These are phyloP conservation scores for Parastagonospora nodorum DNA, from an alignment of 2,329 filamentous ascomycete species.

Conservation along the genomic window DNA sequence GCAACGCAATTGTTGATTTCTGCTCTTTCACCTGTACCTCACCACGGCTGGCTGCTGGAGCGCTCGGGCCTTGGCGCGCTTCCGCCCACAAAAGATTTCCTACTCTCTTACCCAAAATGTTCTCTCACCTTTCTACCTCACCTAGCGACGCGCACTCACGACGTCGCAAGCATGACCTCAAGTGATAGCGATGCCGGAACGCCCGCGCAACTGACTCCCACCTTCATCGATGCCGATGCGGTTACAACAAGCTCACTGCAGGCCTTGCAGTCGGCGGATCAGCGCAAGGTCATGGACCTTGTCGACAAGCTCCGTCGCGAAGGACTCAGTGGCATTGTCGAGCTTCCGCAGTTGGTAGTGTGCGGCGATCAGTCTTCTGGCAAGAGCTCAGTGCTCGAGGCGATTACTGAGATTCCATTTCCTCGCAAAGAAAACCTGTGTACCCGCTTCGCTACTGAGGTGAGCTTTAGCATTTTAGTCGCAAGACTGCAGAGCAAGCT, in stretches of 20 bases:
- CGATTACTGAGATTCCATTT: constrained; percentile 25
- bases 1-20: no score
- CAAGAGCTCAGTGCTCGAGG: constrained; percentile 60
- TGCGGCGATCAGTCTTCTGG: constrained; percentile 62
- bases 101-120: no score
- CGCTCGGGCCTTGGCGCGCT: no score
- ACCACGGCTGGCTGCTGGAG: no score
- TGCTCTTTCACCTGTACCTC: no score
- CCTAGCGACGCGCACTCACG: not conserved
- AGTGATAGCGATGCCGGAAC: not conserved
- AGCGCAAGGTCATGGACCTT: constrained; percentile 56
- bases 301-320: constrained; percentile 59
- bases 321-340: constrained; percentile 47
- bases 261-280: constrained; percentile 53
- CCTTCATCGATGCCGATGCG: constrained; percentile 11
- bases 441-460: not conserved
- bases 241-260: constrained; percentile 43
- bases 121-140: no score
- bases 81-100: no score
- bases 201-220: not conserved
- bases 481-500: no score
- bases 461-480: no score
- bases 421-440: not conserved
- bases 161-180: not conserved
- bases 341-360: constrained; percentile 29